Percentiles rank a stretch among this genome's conserved stretches.
These are phyloP conservation scores for Scedosporium apiospermum DNA, from an alignment of 2,329 filamentous ascomycete species.

Conservation along the genomic window DNA sequence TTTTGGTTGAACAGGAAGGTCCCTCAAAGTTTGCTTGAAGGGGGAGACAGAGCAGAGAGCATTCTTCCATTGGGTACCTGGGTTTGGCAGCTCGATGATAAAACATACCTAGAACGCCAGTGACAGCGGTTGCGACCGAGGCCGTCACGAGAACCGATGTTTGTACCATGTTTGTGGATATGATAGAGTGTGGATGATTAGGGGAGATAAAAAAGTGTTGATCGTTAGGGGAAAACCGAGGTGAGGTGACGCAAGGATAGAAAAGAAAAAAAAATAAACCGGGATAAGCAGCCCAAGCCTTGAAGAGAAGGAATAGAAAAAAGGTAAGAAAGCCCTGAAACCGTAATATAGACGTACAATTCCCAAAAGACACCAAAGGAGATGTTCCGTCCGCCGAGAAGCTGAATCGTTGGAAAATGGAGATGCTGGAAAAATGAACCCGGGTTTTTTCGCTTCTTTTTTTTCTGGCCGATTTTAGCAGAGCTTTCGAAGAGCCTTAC, in stretches of 20 bases:
- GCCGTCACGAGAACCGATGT: slow-evolving; percentile 48
- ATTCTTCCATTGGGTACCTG: not conserved
- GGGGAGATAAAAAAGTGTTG: slow-evolving; percentile 7
- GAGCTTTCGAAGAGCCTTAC: not conserved
- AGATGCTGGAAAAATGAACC: no score
- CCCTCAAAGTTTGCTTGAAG: not conserved
- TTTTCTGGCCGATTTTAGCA: not conserved
- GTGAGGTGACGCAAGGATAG: not conserved
- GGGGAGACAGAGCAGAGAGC: slow-evolving; percentile 5
- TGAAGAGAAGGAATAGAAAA: not conserved
- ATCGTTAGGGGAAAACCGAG: slow-evolving; percentile 7
- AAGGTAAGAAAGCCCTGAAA: not conserved
- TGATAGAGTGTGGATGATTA: not conserved
- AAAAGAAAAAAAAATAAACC: not conserved
- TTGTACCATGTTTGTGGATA: slow-evolving; percentile 31
- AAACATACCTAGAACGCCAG: slow-evolving; percentile 48
- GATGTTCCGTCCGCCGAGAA: no score
- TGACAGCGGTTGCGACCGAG: slow-evolving; percentile 50
- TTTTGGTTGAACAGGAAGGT: not conserved
- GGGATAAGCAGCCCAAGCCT: not conserved
- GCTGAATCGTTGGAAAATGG: no score
- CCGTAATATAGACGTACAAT: not conserved
- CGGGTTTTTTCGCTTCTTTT: no score
- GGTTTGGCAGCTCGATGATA: not conserved
- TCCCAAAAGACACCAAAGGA: no score